Base-by-base conservation (phyloP, 176 grass and related monocot species). In the Phragmites australis region DNA sequence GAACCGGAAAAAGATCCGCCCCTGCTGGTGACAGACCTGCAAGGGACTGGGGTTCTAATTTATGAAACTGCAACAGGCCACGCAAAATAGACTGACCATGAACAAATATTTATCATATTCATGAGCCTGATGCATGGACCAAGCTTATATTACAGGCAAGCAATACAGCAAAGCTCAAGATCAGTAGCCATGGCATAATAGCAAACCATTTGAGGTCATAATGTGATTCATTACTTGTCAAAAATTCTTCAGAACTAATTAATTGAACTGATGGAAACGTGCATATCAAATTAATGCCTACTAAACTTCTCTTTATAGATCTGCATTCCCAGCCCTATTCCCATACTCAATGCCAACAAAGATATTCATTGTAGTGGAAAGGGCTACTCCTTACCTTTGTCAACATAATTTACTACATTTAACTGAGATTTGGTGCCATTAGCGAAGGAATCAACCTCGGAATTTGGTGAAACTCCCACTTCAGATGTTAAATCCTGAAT, bases 401-500 rank as follows among this genome's bases (percentile, higher is more conserved):
- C 83, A 78, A 74, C 67, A 60, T 91, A 60, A 82, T 86, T 65
- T 26, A 68, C 32, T 56, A 66, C 51, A 78, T 85, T 84, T 40
- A 91, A 79, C 66, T 84, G 86, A 62, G 90, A 82, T 84, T 93
- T 74, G 26, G 42, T 73, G 48, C 78, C 75, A 32, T 91, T 86
- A 74, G 75, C 51, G 51, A 69, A 69, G 21, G 84, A 88, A 62
- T 91, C 91, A 65, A 50, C 69, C 53, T 93, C 84, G 40, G 85
- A 71, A 27, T 82, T 87, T 69, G 96, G 55, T 84, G 84, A 67
- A 84, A 74, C 56, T 53, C 44, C 26, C 22, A 78, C 87, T 51
- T 73, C 83, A 58, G 93, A 89, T 81, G 79, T 68, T 64, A 88
- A 79, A 88, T 89, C 90, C 96, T 99, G 86, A 41, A 82, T 78